Evolutionary conservation across 2,329 filamentous ascomycete species (phyloP), one percentile per base, ranked within the genome.

Genomic region (Didymellaceae sp.): DNA sequence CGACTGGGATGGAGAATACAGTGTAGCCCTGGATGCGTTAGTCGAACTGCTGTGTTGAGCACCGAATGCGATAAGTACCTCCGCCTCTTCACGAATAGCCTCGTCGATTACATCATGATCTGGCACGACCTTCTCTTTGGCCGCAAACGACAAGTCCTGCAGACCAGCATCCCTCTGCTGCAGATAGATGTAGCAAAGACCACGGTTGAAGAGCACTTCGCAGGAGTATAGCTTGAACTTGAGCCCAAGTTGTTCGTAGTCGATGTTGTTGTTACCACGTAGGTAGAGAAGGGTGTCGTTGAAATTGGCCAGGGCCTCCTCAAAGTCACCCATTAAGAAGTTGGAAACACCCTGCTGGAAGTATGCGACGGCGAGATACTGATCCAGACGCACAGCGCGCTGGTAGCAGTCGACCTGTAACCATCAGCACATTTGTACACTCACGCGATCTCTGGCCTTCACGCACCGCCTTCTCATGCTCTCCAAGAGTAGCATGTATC

Each of bases 311-410:
- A 97, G 80, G 14, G 94, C 94, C 74, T 97, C 94, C 73, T 97
- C 92, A 63, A 97, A 97, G 71, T 99, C 94, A 52, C 93, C 93
- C 46, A 97, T 85, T 40, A 99, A 80, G 74, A 99, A 99, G 73
- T 97, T 99, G 46, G 94, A 97, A 14, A 99, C 94, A 33, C 94
- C 94, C 75, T 97, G 91, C 70, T 99, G 94, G 74, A 99, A 99
- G 74, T 97, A 97, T 52, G 94, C 93, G 51, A 99, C 91, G 49
- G 94, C 94, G 35, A 99, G 88, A 71, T 97, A 99, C 71, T 94
- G 89, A 69, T 99, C 94, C 49, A 97, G 82, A 58, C 86, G 83
- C 64, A 96, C 89, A 39, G 94, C 92, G 71, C 89, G 86, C 78
- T 97, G 92, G 73, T 97, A 99, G 75, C 87, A 94, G 75, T 96